Conservation (phyloP, 2,329 filamentous ascomycete species). For the Talaromyces amestolkiae region DNA sequence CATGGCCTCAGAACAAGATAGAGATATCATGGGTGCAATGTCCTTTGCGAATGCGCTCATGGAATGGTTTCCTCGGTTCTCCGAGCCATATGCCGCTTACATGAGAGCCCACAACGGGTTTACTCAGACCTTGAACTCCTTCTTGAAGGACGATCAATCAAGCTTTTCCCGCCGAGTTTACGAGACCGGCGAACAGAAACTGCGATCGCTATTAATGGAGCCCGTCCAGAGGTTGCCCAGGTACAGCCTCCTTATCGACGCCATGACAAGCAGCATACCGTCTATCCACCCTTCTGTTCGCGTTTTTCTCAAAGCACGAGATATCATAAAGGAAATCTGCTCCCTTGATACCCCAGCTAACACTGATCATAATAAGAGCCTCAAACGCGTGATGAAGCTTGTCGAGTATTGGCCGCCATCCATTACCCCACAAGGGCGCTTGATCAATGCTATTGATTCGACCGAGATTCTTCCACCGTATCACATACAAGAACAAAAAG, state of each 20-base stretch:
- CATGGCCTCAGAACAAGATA: constrained; percentile 46
- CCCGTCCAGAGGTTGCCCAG: constrained; percentile 91
- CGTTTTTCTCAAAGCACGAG: constrained; percentile 79
- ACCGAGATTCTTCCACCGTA: constrained; percentile 74
- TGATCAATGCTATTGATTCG: constrained; percentile 79
- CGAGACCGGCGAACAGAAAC: constrained; percentile 81
- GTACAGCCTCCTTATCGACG: constrained; percentile 94
- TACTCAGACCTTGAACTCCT: constrained; percentile 72
- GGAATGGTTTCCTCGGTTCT: constrained; percentile 91
- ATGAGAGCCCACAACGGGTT: constrained; percentile 88
- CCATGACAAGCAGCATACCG: constrained; percentile 82
- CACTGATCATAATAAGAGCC: constrained; percentile 68
- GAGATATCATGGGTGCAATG: constrained; percentile 74
- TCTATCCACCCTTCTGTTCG: constrained; percentile 81
- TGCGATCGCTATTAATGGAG: constrained; percentile 91
- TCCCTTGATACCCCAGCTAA: constrained; percentile 73
- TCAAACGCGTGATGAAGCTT: constrained; percentile 71
- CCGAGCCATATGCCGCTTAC: constrained; percentile 87
- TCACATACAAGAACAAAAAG: constrained; percentile 43
- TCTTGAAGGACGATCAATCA: constrained; percentile 73
- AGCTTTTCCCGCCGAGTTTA: constrained; percentile 78
- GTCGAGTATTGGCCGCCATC: constrained; percentile 73
- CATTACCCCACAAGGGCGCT: constrained; percentile 70
- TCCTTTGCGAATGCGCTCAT: constrained; percentile 77
- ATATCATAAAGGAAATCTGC: constrained; percentile 94